Percentiles rank a stretch among this genome's conserved stretches.
Evolutionary conservation across 495 filamentous ascomycete genomes (phyloP).

Genomic region (Penicillium canescens): DNA sequence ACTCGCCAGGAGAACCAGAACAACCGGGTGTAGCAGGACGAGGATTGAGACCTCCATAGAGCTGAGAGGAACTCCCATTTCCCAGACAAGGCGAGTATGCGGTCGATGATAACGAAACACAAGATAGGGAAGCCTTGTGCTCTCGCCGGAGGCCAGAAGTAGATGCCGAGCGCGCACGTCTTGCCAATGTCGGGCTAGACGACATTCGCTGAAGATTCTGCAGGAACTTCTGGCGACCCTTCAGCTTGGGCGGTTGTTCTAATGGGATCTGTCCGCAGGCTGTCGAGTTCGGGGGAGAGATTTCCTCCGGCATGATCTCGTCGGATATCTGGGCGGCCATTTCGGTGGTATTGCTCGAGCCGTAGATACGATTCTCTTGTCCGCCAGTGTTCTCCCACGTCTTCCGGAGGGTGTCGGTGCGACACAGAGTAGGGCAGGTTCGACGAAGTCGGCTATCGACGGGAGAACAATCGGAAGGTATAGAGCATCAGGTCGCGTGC

Average conservation of each 20-base stretch:
- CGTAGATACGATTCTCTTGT: not conserved
- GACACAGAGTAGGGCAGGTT: not conserved
- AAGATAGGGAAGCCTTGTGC: slow-evolving; percentile 79
- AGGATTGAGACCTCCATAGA: slow-evolving; percentile 54
- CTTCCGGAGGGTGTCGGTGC: not conserved
- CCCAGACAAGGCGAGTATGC: slow-evolving; percentile 53
- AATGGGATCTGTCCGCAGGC: slow-evolving; percentile 43
- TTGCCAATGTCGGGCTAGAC: slow-evolving; percentile 75
- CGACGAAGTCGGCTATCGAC: not conserved
- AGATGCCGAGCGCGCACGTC: slow-evolving; percentile 58
- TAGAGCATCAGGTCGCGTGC: not conserved
- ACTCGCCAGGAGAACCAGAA: slow-evolving; percentile 35
- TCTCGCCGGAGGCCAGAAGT: slow-evolving; percentile 57
- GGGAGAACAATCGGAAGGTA: slow-evolving; percentile 1
- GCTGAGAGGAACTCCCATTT: slow-evolving; percentile 59
- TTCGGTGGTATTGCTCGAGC: not conserved
- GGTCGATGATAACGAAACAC: slow-evolving; percentile 73
- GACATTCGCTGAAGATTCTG: slow-evolving; percentile 85
- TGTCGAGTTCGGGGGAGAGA: slow-evolving; percentile 29
- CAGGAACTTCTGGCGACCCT: slow-evolving; percentile 72
- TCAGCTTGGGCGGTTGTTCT: slow-evolving; percentile 62
- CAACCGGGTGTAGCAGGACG: slow-evolving; percentile 67
- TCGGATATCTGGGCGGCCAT: slow-evolving; percentile 36
- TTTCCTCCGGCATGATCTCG: slow-evolving; percentile 22
- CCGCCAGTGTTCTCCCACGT: not conserved